Evolutionary conservation across 2,329 filamentous ascomycete genomes (phyloP).

Genomic region (Lachnellula willkommii): DNA sequence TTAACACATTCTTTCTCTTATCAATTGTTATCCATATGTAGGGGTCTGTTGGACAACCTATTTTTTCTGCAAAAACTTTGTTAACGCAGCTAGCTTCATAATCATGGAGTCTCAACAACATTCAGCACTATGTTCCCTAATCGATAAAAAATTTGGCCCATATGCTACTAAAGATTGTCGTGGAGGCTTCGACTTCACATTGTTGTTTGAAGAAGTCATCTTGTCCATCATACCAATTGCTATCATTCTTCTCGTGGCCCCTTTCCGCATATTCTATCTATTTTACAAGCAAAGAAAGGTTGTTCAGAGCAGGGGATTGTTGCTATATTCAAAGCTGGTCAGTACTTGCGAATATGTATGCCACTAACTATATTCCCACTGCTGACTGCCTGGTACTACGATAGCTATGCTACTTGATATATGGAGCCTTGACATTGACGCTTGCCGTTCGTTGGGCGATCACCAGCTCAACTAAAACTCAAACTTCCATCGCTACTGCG

Average conservation of each 20-base stretch:
- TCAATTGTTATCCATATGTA: not conserved
- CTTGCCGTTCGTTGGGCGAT: not conserved
- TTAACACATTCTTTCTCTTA: not conserved
- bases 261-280: not conserved
- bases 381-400: not conserved
- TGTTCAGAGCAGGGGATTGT: not conserved
- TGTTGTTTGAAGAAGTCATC: constrained; percentile 11
- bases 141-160: constrained; percentile 4
- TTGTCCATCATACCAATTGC: constrained; percentile 3
- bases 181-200: constrained; percentile 15
- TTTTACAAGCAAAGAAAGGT: not conserved
- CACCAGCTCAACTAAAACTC: not conserved
- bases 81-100: not conserved
- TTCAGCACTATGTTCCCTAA: not conserved
- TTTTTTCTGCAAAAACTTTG: not conserved
- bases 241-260: not conserved
- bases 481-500: not conserved
- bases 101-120: not conserved
- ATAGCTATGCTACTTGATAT: not conserved
- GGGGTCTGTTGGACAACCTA: not conserved
- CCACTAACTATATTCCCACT: not conserved
- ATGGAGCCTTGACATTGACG: not conserved
- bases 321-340: not conserved
- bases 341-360: too few species aligned
- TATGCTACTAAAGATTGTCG: not conserved